phyloP scores from a whole-genome alignment of 1,284 basidiomycete genomes.

The Farysia itapuensis region DNA sequence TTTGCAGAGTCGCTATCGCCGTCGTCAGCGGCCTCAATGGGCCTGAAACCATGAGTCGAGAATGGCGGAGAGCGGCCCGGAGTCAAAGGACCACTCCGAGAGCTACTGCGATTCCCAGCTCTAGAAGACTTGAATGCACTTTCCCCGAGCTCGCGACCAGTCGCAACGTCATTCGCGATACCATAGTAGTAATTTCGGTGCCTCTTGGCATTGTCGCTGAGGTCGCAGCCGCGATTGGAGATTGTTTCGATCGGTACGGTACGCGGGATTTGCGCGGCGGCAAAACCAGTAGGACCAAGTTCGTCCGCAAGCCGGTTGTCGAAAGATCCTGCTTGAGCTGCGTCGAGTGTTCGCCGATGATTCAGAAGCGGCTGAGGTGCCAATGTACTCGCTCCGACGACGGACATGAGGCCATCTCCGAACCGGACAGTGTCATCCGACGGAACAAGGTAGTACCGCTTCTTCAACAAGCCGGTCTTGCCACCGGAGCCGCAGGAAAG shows the following conservation, averaged over 20 bases:
- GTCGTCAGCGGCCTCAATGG: conserved; percentile 8
- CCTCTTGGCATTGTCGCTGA: conserved; percentile 2
- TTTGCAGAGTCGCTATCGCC: conserved; percentile 12
- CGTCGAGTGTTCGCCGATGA: background rate
- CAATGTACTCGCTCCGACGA: conserved; percentile 15
- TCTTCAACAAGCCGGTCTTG: conserved; percentile 17
- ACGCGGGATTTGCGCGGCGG: conserved; percentile 24
- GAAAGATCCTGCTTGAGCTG: conserved; percentile 7
- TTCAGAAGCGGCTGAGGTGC: conserved; percentile 1
- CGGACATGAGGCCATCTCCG: conserved; percentile 69
- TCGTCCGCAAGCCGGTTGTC: conserved; percentile 3
- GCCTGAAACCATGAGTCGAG: background rate
- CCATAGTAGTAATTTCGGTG: conserved; percentile 37
- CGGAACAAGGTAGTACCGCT: conserved; percentile 72
- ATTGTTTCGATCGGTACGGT: conserved; percentile 19
- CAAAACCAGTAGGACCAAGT: conserved; percentile 21
- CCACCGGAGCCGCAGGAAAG: conserved; percentile 24
- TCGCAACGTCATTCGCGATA: conserved; percentile 39
- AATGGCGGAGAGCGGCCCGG: background rate
- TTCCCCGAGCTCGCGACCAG: conserved; percentile 41
- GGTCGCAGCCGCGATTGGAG: conserved; percentile 3
- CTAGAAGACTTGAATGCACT: conserved; percentile 11
- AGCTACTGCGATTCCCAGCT: conserved; percentile 3
- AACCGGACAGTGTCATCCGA: conserved; percentile 75
- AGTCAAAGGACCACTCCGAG: too few species aligned